Evolutionary conservation across 164 flowering plant species (phyloP), one percentile per base, ranked within the genome.

Genomic region (Aristolochia fimbriata): DNA sequence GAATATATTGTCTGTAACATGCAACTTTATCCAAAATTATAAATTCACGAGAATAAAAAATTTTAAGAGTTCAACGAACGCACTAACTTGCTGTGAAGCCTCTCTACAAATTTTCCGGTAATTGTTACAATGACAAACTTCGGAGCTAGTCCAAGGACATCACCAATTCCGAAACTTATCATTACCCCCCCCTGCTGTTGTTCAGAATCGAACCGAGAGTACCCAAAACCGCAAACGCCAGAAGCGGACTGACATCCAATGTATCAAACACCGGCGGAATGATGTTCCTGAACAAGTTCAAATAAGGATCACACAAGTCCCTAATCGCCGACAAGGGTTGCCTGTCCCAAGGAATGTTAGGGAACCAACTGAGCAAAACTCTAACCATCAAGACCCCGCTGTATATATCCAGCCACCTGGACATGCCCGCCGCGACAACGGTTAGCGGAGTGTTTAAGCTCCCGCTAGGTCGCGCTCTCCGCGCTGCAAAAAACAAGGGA

Each of bases 361-460:
- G 99, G 72, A 93, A 93, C 99, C 99, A 90, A 70, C 96, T 88
- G n/a, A 93, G 85, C 75, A 93, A 75, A 69, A 93, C 95, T 78
- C 95, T 78, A 66, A 93, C 86, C 95, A 90, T 76, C 79, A 93
- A 65, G 25, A 90, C 86, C 31, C 85, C 89, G 60, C 89, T 78
- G 73, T 93, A 93, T 5, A 93, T 81, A 55, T 93, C 95, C 15
- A 93, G 84, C 99, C 97, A 93, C 64, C 83, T 93, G 24, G 89
- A 66, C 82, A 90, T 66, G 3, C 95, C 99, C 0, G 85, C 74
- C 0, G 97, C 99, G 17, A 91, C 93, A 55, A 88, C 87, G 13
- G 89, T 80, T 53, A 91, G 30, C 19, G 93, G 96, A 24, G 96
- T 83, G 73, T 81, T 85, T 67, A 83, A 30, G 50, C 56, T 56